Percentiles rank a stretch among this genome's conserved stretches.
Conservation (phyloP, 306 rosid genomes). For the Begonia masoniana region DNA sequence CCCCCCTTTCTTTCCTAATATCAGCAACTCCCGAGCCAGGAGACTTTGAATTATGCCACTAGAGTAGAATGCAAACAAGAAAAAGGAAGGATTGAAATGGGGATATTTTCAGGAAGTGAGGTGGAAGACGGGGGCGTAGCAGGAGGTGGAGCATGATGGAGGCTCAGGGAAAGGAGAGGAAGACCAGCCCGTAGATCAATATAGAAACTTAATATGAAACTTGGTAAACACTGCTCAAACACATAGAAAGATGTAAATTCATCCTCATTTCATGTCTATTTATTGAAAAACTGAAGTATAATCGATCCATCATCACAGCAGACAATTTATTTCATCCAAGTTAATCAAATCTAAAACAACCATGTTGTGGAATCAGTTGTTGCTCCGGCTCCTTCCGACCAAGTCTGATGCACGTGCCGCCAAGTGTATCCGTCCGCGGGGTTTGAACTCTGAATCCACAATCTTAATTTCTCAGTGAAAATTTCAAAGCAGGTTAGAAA, state of each 20-base stretch:
- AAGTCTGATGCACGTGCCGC: conserved; percentile 66
- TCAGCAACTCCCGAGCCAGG: conserved; percentile 63
- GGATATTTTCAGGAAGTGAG: conserved; percentile 4
- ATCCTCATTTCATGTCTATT: no score
- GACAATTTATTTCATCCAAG: no score
- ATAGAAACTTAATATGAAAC: no score
- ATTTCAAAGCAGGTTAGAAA: not conserved
- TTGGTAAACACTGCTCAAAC: no score
- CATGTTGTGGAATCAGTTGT: no score
- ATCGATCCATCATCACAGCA: no score
- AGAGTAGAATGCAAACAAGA: no score
- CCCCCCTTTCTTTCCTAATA: conserved; percentile 67
- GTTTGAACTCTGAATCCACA: conserved; percentile 3
- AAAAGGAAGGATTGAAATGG: no score
- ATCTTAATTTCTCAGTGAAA: not conserved
- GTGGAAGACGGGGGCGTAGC: conserved; percentile 11
- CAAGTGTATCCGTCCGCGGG: conserved; percentile 32
- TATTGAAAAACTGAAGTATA: no score
- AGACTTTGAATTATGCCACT: not conserved
- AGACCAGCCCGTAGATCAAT: conserved; percentile 6
- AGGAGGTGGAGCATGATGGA: conserved; percentile 8
- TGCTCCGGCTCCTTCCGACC: conserved; percentile 26
- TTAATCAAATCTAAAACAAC: no score
- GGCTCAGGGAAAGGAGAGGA: conserved; percentile 7
- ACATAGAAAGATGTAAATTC: no score